These are phyloP conservation scores for Fusarium sp. DNA, from an alignment of 2,329 filamentous ascomycete species.

Conservation along the genomic window DNA sequence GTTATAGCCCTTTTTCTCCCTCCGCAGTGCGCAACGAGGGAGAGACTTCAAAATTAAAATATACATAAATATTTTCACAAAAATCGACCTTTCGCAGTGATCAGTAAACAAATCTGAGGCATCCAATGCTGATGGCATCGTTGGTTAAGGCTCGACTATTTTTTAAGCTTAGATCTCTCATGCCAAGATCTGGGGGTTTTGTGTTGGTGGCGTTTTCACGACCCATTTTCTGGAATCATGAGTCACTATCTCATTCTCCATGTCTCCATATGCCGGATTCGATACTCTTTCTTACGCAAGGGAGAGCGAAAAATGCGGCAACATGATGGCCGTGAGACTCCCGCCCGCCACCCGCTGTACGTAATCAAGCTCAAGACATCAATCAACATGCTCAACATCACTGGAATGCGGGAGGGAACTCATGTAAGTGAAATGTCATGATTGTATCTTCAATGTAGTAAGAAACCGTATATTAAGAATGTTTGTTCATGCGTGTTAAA, in stretches of 20 bases:
- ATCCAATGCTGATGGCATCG: not conserved
- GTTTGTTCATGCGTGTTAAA: constrained; percentile 33
- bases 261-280: not conserved
- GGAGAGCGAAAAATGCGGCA: constrained; percentile 18
- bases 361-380: constrained; percentile 7
- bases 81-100: not conserved
- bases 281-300: constrained; percentile 16
- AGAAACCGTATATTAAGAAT: constrained; percentile 41
- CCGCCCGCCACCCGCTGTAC: constrained; percentile 23
- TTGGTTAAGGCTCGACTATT: not conserved
- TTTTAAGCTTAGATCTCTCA: constrained; percentile 15
- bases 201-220: constrained; percentile 5
- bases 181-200: not conserved
- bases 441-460: constrained; percentile 25
- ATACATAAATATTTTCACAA: constrained; percentile 2
- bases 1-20: constrained; percentile 21
- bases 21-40: constrained; percentile 36
- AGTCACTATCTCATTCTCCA: constrained; percentile 1
- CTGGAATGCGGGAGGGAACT: constrained; percentile 17
- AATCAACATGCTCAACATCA: constrained; percentile 8
- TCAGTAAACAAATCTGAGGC: not conserved
- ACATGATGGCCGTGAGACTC: constrained; percentile 14
- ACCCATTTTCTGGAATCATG: not conserved
- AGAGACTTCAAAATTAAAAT: constrained; percentile 21
- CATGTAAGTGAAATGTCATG: constrained; percentile 21